These are phyloP conservation scores for Hibiscus mutabilis DNA, from an alignment of 345 rosid species.

Conservation along the genomic window DNA sequence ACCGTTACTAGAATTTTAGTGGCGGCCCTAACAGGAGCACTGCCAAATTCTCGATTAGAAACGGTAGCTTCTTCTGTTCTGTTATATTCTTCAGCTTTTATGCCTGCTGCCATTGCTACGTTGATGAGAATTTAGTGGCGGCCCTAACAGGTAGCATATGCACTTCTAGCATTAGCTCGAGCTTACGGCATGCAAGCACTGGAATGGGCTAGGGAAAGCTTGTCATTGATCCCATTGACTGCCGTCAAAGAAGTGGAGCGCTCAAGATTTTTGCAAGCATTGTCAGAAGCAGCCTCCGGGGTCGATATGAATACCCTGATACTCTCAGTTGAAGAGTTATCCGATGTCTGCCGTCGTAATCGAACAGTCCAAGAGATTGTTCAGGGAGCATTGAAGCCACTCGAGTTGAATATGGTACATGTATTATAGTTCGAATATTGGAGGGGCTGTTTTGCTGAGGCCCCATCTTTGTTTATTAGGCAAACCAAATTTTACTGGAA, in stretches of 20 bases:
- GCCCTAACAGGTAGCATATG: conserved; percentile 82
- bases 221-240: conserved; percentile 64
- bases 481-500: not conserved
- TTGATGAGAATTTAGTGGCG: too few relatives aligned
- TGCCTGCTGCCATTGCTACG: conserved; percentile 16
- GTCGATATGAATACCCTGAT: conserved; percentile 52
- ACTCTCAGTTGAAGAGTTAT: conserved; percentile 71
- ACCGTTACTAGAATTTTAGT: conserved; percentile 70
- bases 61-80: conserved; percentile 37
- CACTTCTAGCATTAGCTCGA: conserved; percentile 68
- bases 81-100: not conserved
- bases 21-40: conserved; percentile 91
- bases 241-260: conserved; percentile 76
- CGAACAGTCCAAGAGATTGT: conserved; percentile 89
- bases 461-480: conserved; percentile 14
- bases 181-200: conserved; percentile 54
- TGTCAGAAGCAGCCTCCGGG: conserved; percentile 75
- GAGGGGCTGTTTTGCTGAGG: conserved; percentile 44
- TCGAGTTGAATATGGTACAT: conserved; percentile 50
- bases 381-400: conserved; percentile 84
- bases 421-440: conserved; percentile 35
- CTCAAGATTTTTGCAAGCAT: conserved; percentile 54
- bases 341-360: conserved; percentile 89
- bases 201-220: conserved; percentile 71
- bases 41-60: conserved; percentile 90